A percentile compares a stretch with the other conserved stretches of the same genome.
phyloP scores from a whole-genome alignment of 148 eudicot species.

The Chenopodium formosanum region DNA sequence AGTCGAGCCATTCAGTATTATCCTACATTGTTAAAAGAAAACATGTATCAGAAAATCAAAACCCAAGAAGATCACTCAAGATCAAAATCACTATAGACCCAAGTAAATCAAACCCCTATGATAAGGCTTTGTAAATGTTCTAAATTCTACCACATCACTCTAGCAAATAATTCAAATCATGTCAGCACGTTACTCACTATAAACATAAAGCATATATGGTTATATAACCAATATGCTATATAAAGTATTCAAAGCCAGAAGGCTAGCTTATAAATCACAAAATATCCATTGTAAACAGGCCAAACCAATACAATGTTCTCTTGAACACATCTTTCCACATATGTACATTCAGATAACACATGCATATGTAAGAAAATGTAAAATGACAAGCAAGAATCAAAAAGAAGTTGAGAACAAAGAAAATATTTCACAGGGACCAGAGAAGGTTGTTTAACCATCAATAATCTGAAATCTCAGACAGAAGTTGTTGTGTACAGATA shows the following conservation, averaged over 20 bases:
- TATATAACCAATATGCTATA: neutral
- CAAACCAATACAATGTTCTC: neutral
- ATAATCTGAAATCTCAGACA: neutral
- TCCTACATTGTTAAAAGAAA: constrained; percentile 38
- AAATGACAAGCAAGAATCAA: neutral
- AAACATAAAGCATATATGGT: no score
- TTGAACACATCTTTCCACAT: neutral
- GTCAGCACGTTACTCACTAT: neutral
- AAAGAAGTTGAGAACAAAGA: neutral
- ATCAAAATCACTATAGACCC: no score
- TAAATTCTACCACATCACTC: neutral
- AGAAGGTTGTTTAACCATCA: neutral
- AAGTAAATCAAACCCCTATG: neutral
- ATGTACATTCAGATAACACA: neutral
- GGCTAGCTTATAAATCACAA: neutral
- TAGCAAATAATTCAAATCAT: neutral
- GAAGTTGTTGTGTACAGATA: neutral
- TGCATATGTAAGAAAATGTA: neutral
- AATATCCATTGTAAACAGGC: neutral
- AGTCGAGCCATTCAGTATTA: constrained; percentile 78
- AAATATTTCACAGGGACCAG: neutral
- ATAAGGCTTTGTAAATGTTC: neutral
- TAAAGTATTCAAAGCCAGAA: neutral
- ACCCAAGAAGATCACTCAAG: neutral
- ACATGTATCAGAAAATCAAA: neutral